Evolutionary conservation across 1,284 basidiomycete genomes (phyloP), one percentile per base, ranked within the genome.

Genomic region (Cutaneotrichosporon cyanovorans): DNA sequence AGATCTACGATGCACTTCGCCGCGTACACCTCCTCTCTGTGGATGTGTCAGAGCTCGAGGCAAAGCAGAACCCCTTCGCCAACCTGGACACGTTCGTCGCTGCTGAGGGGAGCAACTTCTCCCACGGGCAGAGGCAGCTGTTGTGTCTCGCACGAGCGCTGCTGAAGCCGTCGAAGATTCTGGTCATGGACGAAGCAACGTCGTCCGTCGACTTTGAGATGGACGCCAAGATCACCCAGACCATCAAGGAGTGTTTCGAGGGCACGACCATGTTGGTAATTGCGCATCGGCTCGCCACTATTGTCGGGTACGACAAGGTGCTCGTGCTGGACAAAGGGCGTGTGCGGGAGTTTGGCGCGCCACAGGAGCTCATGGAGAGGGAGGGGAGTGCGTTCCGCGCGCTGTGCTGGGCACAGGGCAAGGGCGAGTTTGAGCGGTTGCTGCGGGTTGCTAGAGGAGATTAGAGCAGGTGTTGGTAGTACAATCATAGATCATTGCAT

Each of bases 141-240:
- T 72, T 88, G 8, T 83, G 84, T 15, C 72, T 87, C 2, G 82
- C 81, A 53, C 74, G 84, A 38, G 84, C 84, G 0, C 69, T 87
- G 21, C 76, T 85, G 28, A 84, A 84, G 70, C 76, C 78, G 44
- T 83, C 81, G 58, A 77, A 76, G 14, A 77, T 87, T 45, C 80
- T 87, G 39, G 75, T 87, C 19, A 75, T 40, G 39, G 38, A 18
- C 22, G 34, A 38, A 55, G 85, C 85, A 0, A 88, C 86, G 1
- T 85, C 84, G n/a, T 85, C 77, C 40, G 84, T 89, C 16, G 87
- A 91, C 56, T 79, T 84, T 21, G 85, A 86, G 59, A 87, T 83
- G 22, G 85, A 88, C 63, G 77, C 82, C 2, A 83, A 82, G 66
- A 73, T 88, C 34, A 85, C 86, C 55, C 73, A 74, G 20, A 86